These are phyloP conservation scores for Candida jianshihensis DNA, from an alignment of 805 yeast genomes.

Conservation along the genomic window DNA sequence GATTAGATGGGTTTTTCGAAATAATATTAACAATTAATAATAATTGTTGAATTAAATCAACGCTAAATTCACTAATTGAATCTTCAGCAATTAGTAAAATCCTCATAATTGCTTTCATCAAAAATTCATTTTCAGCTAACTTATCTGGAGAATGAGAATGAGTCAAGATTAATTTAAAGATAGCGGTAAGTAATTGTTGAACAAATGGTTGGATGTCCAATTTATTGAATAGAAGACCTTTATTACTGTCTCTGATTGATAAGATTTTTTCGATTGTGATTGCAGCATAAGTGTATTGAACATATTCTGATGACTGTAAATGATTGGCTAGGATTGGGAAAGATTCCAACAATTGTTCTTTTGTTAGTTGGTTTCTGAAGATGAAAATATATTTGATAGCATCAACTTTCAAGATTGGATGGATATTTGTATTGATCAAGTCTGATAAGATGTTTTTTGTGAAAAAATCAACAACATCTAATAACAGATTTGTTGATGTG, in stretches of 20 bases:
- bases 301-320: conserved; percentile 59
- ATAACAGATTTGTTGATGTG: conserved; percentile 72
- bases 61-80: conserved; percentile 38
- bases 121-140: conserved; percentile 88
- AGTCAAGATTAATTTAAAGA: conserved; percentile 60
- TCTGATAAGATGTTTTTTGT: conserved; percentile 76
- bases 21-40: conserved; percentile 63
- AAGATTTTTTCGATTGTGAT: conserved; percentile 86
- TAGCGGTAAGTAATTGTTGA: conserved; percentile 52
- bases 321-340: conserved; percentile 73
- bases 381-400: conserved; percentile 86
- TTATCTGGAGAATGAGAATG: conserved; percentile 73
- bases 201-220: conserved; percentile 61
- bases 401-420: conserved; percentile 82
- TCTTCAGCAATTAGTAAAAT: conserved; percentile 69
- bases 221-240: conserved; percentile 60
- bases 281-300: conserved; percentile 89
- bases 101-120: conserved; percentile 85
- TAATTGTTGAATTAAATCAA: conserved; percentile 53
- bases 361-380: conserved; percentile 89
- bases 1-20: conserved; percentile 89
- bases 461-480: conserved; percentile 86
- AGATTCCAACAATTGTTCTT: conserved; percentile 71
- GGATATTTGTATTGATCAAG: conserved; percentile 48
- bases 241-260: conserved; percentile 58